These are phyloP conservation scores for Funneliformis caledonium DNA, from an alignment of 371 early-diverging fungal species.

Conservation along the genomic window DNA sequence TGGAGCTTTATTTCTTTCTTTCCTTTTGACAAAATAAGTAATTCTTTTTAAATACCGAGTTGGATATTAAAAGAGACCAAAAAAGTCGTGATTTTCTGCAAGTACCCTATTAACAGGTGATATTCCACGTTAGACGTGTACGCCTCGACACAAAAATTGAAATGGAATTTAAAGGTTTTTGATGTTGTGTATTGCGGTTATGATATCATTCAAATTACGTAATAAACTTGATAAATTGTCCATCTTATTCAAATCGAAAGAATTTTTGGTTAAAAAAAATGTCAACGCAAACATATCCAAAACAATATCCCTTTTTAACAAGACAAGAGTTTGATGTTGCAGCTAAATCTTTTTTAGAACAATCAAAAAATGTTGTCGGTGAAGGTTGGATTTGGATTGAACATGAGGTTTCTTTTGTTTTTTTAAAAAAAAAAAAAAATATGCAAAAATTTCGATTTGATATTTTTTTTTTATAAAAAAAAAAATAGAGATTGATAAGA, in stretches of 20 bases:
- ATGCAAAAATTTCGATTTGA: background rate
- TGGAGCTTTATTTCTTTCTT: no score
- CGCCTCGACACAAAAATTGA: no score
- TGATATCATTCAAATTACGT: no score
- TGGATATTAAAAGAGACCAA: no score
- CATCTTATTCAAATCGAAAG: background rate
- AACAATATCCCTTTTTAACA: constrained; percentile 37
- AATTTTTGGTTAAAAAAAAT: background rate
- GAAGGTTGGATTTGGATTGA: constrained; percentile 36
- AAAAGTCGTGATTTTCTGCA: no score
- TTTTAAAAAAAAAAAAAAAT: background rate
- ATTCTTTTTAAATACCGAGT: no score
- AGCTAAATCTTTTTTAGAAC: constrained; percentile 36
- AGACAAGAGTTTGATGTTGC: constrained; percentile 30
- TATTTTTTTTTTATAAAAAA: background rate
- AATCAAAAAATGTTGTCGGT: constrained; percentile 8
- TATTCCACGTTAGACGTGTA: no score
- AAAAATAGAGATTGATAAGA: constrained; percentile 32
- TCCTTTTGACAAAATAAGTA: no score
- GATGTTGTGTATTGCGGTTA: no score
- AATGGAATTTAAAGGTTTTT: no score
- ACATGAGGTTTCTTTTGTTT: constrained; percentile 23
- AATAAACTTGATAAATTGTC: no score
- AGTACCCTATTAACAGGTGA: no score
- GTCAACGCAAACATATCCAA: background rate